Conservation (phyloP, 148 eudicot species). For the Rhododendron ovatum region DNA sequence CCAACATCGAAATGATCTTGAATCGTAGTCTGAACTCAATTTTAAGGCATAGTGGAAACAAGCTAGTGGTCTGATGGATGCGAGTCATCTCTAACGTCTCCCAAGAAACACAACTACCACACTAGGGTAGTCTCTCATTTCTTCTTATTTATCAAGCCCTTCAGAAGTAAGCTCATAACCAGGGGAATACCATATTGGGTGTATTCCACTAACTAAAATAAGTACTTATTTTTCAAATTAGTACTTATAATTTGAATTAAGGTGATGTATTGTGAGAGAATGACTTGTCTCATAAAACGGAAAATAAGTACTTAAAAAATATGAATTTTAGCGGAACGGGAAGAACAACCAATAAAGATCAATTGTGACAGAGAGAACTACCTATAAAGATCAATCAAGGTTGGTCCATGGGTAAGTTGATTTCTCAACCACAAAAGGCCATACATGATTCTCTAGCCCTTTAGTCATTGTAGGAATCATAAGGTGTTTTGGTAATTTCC, state of each 20-base stretch:
- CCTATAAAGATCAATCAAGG: background rate
- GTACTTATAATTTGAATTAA: no score
- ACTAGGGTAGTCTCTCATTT: background rate
- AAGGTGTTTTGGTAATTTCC: conserved; percentile 1
- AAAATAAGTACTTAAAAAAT: no score
- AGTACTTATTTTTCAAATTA: no score
- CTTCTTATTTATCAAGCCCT: background rate
- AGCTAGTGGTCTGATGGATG: background rate
- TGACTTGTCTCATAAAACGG: no score
- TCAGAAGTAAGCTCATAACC: background rate
- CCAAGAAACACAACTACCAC: background rate
- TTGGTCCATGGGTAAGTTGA: background rate
- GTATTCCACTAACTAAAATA: no score
- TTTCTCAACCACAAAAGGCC: background rate
- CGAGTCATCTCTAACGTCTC: background rate
- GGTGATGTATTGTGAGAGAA: no score
- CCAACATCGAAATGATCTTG: background rate
- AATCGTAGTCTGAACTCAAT: background rate
- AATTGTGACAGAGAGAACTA: background rate
- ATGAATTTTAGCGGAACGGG: no score
- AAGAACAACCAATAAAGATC: no score
- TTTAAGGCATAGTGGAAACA: background rate
- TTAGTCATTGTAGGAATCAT: background rate
- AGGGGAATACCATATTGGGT: no score
- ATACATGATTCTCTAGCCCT: background rate